Conservation (phyloP, 495 filamentous ascomycete genomes). For the Daldinia vernicosa region DNA sequence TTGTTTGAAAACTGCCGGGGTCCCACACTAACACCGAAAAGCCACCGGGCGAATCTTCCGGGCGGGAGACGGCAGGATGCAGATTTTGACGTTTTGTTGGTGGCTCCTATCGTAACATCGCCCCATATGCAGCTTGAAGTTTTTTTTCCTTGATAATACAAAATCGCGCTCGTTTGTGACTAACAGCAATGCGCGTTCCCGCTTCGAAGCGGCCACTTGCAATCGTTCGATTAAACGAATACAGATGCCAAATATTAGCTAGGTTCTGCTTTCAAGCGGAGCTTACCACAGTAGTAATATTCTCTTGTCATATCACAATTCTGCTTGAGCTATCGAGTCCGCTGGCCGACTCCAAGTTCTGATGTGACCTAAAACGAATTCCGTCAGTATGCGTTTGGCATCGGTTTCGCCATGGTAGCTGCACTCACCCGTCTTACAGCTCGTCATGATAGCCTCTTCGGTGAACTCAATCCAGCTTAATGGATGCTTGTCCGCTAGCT, state of each 20-base stretch:
- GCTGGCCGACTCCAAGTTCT: slow-evolving; percentile 84
- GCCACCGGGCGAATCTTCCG: slow-evolving; percentile 31
- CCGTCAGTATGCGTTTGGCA: slow-evolving; percentile 22
- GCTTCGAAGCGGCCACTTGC: neutral
- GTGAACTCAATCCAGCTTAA: slow-evolving; percentile 90
- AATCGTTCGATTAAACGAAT: slow-evolving; percentile 15
- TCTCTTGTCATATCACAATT: slow-evolving; percentile 14
- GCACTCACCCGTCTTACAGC: slow-evolving; percentile 79
- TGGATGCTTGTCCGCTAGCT: slow-evolving; percentile 85
- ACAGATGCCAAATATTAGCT: slow-evolving; percentile 18
- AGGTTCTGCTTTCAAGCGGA: neutral
- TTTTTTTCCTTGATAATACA: slow-evolving; percentile 14
- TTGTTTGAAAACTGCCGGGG: slow-evolving; percentile 31
- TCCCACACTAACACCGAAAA: slow-evolving; percentile 43
- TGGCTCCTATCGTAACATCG: slow-evolving; percentile 20
- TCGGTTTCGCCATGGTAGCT: slow-evolving; percentile 10
- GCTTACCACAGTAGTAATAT: neutral
- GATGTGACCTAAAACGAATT: slow-evolving; percentile 72
- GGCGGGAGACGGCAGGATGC: slow-evolving; percentile 20
- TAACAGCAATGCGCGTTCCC: neutral
- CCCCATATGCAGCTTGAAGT: neutral
- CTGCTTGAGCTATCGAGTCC: slow-evolving; percentile 40
- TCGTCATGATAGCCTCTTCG: slow-evolving; percentile 90
- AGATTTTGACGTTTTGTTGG: slow-evolving; percentile 4
- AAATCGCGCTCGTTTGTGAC: slow-evolving; percentile 24